Evolutionary conservation across 768 basidiomycete species (phyloP), one percentile per base, ranked within the genome.

Genomic region (Amanita exitialis): DNA sequence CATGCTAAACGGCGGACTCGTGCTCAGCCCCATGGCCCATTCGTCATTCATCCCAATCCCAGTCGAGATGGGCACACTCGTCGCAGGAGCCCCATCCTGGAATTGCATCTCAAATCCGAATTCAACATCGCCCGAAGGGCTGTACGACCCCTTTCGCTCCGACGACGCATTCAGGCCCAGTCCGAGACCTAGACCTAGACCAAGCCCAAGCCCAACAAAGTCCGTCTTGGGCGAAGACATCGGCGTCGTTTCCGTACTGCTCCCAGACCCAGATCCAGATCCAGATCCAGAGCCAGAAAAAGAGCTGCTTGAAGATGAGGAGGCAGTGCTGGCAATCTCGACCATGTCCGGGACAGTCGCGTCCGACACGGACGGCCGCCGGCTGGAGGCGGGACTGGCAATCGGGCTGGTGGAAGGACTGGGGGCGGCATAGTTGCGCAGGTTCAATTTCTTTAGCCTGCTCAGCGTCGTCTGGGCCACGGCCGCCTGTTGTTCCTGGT

Each of bases 351-450:
- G 10, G 25, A 7, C 36, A 13, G 16, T 21, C 12, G n/a, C 21
- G 4, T 32, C 32, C n/a, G 27, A 25, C 9, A 37, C 18, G 7
- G 47, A 39, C 12, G 50, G 21, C 13, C 42, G 41, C 1, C 42
- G 41, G n/a, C 42, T 43, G 21, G 43, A 25, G 9, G 20, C 9
- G 1, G 42, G 49, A 18, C 39, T 42, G 12, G 30, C 6, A 34
- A 18, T 15, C 2, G 49, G 49, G 10, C 36, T 49, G 6, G 27
- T 30, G 9, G 27, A 15, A 12, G 49, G 49, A 36, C 49, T 50
- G 25, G 77, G 76, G 5, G 74, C 73, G 7, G 75, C 74, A 55
- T 79, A 79, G 62, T 78, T 79, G 55, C 64, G 65, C 52, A 78
- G 58, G 46, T 69, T 73, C 39, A 79, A 62, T 59, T 66, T 65